Percentiles rank a stretch among this genome's conserved stretches.
phyloP scores from a whole-genome alignment of 179 eudicot genomes.

The Carnegiea gigantea region DNA sequence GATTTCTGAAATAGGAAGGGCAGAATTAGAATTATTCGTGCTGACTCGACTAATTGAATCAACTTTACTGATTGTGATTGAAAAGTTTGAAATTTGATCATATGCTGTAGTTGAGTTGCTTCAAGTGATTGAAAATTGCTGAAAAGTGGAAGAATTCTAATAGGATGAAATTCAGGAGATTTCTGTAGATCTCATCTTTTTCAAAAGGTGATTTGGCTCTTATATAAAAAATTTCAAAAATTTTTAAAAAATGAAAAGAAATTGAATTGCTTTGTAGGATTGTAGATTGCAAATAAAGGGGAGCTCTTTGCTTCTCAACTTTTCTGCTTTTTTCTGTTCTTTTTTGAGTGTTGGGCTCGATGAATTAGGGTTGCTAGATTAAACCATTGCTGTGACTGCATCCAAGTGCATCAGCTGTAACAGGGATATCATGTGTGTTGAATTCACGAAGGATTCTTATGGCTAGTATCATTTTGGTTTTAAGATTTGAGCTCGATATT shows the following conservation, averaged over 20 bases:
- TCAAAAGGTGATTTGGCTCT: too few species aligned
- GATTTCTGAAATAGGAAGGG: neutral
- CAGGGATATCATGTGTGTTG: too few species aligned
- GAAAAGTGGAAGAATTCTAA: neutral
- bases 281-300: neutral
- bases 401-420: too few species aligned
- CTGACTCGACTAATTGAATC: neutral
- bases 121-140: neutral
- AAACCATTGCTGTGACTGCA: too few species aligned
- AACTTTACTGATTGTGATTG: neutral
- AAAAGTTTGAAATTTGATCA: neutral
- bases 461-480: neutral
- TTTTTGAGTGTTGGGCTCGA: neutral
- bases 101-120: neutral
- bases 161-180: neutral
- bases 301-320: too few species aligned
- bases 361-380: neutral
- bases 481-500: neutral
- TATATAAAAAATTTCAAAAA: too few species aligned
- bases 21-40: constrained; percentile 7
- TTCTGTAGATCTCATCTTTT: neutral
- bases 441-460: too few species aligned
- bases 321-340: neutral
- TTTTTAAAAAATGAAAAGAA: too few species aligned
- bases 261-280: neutral